phyloP scores from a whole-genome alignment of 306 rosid species.

The Inga oerstediana region DNA sequence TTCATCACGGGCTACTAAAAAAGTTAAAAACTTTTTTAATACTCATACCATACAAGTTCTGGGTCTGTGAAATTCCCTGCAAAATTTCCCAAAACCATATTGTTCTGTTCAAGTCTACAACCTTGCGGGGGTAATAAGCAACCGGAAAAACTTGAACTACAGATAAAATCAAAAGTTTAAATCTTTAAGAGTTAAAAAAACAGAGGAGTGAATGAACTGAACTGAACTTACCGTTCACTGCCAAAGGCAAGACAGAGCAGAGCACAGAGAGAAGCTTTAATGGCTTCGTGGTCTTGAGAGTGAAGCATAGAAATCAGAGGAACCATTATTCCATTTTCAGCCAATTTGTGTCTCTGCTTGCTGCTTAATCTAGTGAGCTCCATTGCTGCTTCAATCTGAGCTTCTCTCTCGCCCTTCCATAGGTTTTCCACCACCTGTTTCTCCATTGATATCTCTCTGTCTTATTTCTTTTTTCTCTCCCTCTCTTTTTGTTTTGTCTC shows the following conservation, averaged over 20 bases:
- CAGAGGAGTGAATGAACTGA: conserved; percentile 25
- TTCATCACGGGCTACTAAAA: conserved; percentile 31
- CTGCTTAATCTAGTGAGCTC: conserved; percentile 51
- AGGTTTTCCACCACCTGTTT: conserved; percentile 53
- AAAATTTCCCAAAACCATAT: not conserved
- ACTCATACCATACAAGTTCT: conserved; percentile 9
- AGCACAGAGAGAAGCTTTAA: conserved; percentile 74
- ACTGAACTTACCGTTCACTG: conserved; percentile 77
- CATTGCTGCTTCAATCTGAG: conserved; percentile 65
- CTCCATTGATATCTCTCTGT: conserved; percentile 53
- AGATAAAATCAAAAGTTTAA: not conserved
- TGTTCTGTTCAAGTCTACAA: conserved; percentile 19
- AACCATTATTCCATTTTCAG: conserved; percentile 54
- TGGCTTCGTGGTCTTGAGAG: conserved; percentile 54
- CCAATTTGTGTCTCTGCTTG: conserved; percentile 65
- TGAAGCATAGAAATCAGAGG: conserved; percentile 80
- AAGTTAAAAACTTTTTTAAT: conserved; percentile 33
- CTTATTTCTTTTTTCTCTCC: not conserved
- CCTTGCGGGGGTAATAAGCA: not conserved
- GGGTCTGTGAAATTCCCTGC: not conserved
- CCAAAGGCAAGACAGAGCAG: conserved; percentile 79
- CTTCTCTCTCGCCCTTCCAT: conserved; percentile 49
- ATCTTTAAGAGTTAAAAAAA: conserved; percentile 7
- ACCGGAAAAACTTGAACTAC: conserved; percentile 9
- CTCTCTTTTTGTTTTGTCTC: not conserved